A percentile compares a stretch with the other conserved stretches of the same genome.
phyloP scores from a whole-genome alignment of 495 filamentous ascomycete genomes.

The Aspergillus heteromorphus region DNA sequence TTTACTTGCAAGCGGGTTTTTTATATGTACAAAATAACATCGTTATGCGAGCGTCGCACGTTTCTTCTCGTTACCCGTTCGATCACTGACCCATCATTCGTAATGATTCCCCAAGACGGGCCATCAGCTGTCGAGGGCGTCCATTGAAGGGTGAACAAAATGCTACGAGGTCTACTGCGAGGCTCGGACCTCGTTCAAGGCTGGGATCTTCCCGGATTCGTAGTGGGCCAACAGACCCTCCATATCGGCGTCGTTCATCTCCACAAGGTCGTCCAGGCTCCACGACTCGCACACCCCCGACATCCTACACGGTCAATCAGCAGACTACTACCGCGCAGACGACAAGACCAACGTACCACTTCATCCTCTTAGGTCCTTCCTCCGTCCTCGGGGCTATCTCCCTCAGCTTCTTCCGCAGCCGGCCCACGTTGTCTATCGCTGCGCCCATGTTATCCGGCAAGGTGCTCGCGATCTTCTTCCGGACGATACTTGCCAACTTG shows the following conservation, averaged over 20 bases:
- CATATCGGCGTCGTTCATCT: slow-evolving; percentile 83
- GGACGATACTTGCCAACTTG: slow-evolving; percentile 79
- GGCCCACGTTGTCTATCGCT: slow-evolving; percentile 78
- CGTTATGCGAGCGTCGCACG: background rate
- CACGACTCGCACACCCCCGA: slow-evolving; percentile 84
- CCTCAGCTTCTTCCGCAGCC: slow-evolving; percentile 71
- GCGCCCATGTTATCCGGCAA: slow-evolving; percentile 73
- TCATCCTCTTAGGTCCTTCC: slow-evolving; percentile 86
- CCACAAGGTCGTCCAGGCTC: slow-evolving; percentile 77
- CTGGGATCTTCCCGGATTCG: slow-evolving; percentile 39
- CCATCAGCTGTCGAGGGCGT: background rate
- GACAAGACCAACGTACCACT: slow-evolving; percentile 54
- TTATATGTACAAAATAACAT: slow-evolving; percentile 16
- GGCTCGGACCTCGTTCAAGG: slow-evolving; percentile 33
- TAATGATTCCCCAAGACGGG: background rate
- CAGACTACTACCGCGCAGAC: background rate
- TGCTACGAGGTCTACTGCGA: background rate
- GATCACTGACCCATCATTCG: background rate
- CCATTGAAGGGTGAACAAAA: background rate
- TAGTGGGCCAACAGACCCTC: slow-evolving; percentile 68
- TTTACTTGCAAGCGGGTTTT: slow-evolving; percentile 3
- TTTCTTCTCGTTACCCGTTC: background rate
- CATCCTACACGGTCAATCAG: slow-evolving; percentile 54
- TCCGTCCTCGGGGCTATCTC: slow-evolving; percentile 63
- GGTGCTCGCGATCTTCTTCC: slow-evolving; percentile 71